Percentiles rank a stretch among this genome's conserved stretches.
phyloP scores from a whole-genome alignment of 2,329 filamentous ascomycete species.

The Bimuria novae-zelandiae region DNA sequence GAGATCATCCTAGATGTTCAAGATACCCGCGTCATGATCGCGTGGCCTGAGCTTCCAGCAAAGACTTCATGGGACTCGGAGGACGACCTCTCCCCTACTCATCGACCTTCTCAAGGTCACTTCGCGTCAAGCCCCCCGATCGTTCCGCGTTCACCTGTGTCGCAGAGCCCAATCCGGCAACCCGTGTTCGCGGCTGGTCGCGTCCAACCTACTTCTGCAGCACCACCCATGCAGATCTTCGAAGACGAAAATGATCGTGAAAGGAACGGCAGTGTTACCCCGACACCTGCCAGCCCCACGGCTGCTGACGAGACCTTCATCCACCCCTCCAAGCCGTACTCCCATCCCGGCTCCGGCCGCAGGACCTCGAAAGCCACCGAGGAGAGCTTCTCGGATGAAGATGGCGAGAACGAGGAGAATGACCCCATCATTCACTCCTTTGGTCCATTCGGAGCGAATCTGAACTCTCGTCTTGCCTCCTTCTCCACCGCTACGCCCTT shows the following conservation, averaged over 20 bases:
- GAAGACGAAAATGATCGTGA: slow-evolving; percentile 35
- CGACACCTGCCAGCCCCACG: slow-evolving; percentile 25
- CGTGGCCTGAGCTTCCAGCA: slow-evolving; percentile 76
- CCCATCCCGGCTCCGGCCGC: slow-evolving; percentile 25
- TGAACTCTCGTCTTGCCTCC: slow-evolving; percentile 80
- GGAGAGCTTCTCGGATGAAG: slow-evolving; percentile 70
- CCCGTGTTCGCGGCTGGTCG: slow-evolving; percentile 47
- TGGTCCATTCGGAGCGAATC: slow-evolving; percentile 83
- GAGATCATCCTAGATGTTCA: slow-evolving; percentile 97
- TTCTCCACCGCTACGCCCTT: slow-evolving; percentile 70
- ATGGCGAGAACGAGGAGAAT: slow-evolving; percentile 98
- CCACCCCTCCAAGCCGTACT: slow-evolving; percentile 30
- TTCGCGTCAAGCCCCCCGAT: slow-evolving; percentile 65
- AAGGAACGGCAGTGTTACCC: slow-evolving; percentile 15
- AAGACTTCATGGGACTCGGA: slow-evolving; percentile 53
- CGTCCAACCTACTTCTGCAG: slow-evolving; percentile 32
- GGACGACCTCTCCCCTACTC: slow-evolving; percentile 61
- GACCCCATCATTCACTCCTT: slow-evolving; percentile 93
- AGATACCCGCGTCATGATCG: slow-evolving; percentile 84
- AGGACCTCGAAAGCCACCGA: slow-evolving; percentile 30
- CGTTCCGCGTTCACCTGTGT: slow-evolving; percentile 75
- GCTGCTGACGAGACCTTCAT: slow-evolving; percentile 38
- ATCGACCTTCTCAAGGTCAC: slow-evolving; percentile 46
- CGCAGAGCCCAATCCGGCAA: slow-evolving; percentile 65
- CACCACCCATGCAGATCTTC: slow-evolving; percentile 41